A percentile compares a stretch with the other conserved stretches of the same genome.
phyloP scores from a whole-genome alignment of 1,284 basidiomycete genomes.

The Testicularia cyperi region DNA sequence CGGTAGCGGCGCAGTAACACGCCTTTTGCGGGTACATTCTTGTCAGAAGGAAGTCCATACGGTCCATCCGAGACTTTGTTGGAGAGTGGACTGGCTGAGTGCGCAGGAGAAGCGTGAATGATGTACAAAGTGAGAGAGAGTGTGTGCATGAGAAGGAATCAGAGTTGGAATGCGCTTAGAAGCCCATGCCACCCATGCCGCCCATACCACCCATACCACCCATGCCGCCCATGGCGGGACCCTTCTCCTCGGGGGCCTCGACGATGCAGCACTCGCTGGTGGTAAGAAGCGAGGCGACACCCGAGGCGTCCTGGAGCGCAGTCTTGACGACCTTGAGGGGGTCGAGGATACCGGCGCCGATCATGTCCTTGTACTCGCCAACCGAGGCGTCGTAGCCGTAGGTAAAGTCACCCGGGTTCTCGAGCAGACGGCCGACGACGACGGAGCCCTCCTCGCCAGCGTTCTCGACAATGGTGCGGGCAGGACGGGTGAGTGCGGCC shows the following conservation, averaged over 20 bases:
- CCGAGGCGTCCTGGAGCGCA: slow-evolving; percentile 51
- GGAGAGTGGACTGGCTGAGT: no score
- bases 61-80: no score
- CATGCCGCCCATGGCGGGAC: slow-evolving; percentile 63
- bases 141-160: not conserved
- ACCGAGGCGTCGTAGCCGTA: slow-evolving; percentile 85
- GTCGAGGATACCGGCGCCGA: slow-evolving; percentile 85
- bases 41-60: no score
- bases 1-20: no score
- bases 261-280: slow-evolving; percentile 92
- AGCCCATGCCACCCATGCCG: slow-evolving; percentile 58
- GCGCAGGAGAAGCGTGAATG: no score
- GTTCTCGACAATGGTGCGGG: slow-evolving; percentile 87
- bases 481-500: slow-evolving; percentile 74
- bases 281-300: slow-evolving; percentile 82
- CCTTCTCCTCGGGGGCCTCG: slow-evolving; percentile 82
- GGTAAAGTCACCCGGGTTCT: slow-evolving; percentile 56
- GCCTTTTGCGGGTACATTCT: no score
- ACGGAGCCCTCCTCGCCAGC: slow-evolving; percentile 93
- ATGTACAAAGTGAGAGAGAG: no score
- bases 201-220: slow-evolving; percentile 61
- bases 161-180: slow-evolving; percentile 23
- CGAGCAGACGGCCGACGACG: slow-evolving; percentile 73
- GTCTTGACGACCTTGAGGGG: slow-evolving; percentile 58
- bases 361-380: slow-evolving; percentile 92